Evolutionary conservation across 2,329 filamentous ascomycete species (phyloP).

Genomic region (Malbranchea zuffiana): DNA sequence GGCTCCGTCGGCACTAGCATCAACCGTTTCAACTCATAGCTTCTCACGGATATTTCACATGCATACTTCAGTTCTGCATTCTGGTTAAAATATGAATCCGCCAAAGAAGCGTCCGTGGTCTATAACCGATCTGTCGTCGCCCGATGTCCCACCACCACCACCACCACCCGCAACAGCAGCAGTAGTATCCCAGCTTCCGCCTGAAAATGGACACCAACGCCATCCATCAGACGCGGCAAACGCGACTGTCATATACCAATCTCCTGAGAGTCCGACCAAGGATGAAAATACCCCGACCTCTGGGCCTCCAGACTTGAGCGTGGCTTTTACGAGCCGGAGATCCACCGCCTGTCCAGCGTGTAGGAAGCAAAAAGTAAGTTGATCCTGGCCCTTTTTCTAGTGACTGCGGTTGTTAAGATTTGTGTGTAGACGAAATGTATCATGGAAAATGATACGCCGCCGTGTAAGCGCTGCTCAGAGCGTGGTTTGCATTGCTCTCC

Average conservation of each 20-base stretch:
- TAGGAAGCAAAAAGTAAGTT: slow-evolving; percentile 40
- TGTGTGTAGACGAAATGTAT: slow-evolving; percentile 12
- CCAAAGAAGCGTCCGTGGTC: slow-evolving; percentile 11
- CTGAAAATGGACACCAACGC: background rate
- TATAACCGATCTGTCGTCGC: slow-evolving; percentile 7
- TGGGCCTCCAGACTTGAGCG: slow-evolving; percentile 6
- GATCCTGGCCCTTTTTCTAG: background rate
- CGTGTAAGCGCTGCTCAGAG: slow-evolving; percentile 12
- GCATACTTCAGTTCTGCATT: too few relatives aligned
- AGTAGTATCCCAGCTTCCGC: background rate
- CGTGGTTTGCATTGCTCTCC: slow-evolving; percentile 12
- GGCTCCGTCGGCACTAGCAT: too few relatives aligned
- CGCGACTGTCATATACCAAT: slow-evolving; percentile 5
- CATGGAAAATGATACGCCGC: slow-evolving; percentile 12
- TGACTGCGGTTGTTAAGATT: background rate
- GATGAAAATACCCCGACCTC: slow-evolving; percentile 5
- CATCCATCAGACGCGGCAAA: slow-evolving; percentile 1
- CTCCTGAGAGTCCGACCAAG: slow-evolving; percentile 9
- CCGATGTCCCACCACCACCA: too few relatives aligned
- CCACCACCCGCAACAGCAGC: too few relatives aligned
- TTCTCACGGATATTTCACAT: too few relatives aligned
- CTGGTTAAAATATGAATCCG: slow-evolving; percentile 9
- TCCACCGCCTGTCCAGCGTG: slow-evolving; percentile 41
- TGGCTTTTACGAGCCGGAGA: slow-evolving; percentile 24
- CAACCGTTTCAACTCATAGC: too few relatives aligned